These are phyloP conservation scores for Mortierella sp. DNA, from an alignment of 371 early-diverging fungal genomes.

Conservation along the genomic window DNA sequence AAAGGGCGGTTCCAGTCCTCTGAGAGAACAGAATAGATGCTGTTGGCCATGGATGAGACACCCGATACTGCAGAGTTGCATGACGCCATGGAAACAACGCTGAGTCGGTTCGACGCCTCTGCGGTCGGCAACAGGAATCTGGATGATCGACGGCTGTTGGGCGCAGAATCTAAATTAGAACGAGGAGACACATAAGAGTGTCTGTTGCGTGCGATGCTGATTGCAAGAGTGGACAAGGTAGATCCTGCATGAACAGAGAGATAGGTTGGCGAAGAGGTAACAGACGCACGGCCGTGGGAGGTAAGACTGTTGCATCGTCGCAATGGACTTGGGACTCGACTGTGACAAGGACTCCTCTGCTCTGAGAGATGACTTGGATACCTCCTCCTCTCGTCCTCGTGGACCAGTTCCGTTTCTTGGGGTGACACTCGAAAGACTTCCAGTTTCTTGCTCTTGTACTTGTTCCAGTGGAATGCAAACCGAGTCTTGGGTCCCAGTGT, in stretches of 20 bases:
- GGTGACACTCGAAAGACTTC: neutral
- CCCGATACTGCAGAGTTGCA: constrained; percentile 11
- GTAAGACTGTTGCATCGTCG: neutral
- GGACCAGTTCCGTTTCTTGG: neutral
- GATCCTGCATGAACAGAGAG: neutral
- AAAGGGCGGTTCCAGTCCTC: constrained; percentile 37
- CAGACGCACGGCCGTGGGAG: neutral
- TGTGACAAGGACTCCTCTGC: neutral
- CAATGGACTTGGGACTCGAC: neutral
- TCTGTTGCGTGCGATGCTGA: neutral
- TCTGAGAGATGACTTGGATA: neutral
- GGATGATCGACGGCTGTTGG: neutral
- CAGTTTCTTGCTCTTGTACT: neutral
- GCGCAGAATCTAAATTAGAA: neutral
- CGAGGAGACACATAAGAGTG: neutral
- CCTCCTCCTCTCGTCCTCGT: neutral
- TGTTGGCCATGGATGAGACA: constrained; percentile 24
- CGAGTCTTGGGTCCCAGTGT: neutral
- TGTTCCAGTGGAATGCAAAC: constrained; percentile 1
- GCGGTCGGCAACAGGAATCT: neutral
- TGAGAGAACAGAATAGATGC: constrained; percentile 35
- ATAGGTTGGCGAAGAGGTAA: neutral
- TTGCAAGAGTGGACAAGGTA: neutral
- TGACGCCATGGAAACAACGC: neutral
- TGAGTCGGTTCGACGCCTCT: neutral